Evolutionary conservation across 2,329 filamentous ascomycete species (phyloP).

Genomic region (Aspergillus sp.): DNA sequence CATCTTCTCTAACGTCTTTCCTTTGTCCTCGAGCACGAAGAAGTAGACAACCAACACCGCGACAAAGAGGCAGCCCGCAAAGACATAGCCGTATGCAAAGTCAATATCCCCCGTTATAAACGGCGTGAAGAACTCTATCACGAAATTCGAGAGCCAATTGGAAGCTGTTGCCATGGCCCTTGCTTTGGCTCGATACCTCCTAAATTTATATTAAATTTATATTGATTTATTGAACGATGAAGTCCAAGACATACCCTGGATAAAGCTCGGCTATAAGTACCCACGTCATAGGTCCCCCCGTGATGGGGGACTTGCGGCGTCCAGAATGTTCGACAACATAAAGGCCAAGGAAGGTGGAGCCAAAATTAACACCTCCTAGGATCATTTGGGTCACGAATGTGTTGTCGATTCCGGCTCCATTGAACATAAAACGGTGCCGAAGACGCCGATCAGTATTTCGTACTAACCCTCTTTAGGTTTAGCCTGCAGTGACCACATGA

Average conservation of each 20-base stretch:
- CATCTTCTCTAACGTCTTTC: slow-evolving; percentile 70
- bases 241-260: slow-evolving; percentile 9
- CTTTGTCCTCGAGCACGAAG: slow-evolving; percentile 70
- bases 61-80: slow-evolving; percentile 68
- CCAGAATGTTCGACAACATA: slow-evolving; percentile 69
- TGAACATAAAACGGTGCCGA: slow-evolving; percentile 45
- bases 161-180: slow-evolving; percentile 74
- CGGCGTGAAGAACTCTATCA: slow-evolving; percentile 72
- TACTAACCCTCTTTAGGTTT: too few species aligned
- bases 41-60: slow-evolving; percentile 66
- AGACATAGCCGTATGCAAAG: slow-evolving; percentile 73
- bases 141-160: slow-evolving; percentile 74
- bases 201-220: too few species aligned
- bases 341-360: slow-evolving; percentile 63
- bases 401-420: slow-evolving; percentile 63
- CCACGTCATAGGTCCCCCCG: slow-evolving; percentile 60
- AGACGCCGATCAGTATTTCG: not conserved
- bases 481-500: not conserved
- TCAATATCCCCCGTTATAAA: slow-evolving; percentile 72
- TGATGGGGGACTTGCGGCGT: slow-evolving; percentile 65
- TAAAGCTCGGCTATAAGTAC: slow-evolving; percentile 37
- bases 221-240: too few species aligned
- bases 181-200: slow-evolving; percentile 62
- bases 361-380: slow-evolving; percentile 65
- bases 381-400: slow-evolving; percentile 66